Evolutionary conservation across 2,329 filamentous ascomycete species (phyloP), one percentile per base, ranked within the genome.

Genomic region (Trichophyton simii): DNA sequence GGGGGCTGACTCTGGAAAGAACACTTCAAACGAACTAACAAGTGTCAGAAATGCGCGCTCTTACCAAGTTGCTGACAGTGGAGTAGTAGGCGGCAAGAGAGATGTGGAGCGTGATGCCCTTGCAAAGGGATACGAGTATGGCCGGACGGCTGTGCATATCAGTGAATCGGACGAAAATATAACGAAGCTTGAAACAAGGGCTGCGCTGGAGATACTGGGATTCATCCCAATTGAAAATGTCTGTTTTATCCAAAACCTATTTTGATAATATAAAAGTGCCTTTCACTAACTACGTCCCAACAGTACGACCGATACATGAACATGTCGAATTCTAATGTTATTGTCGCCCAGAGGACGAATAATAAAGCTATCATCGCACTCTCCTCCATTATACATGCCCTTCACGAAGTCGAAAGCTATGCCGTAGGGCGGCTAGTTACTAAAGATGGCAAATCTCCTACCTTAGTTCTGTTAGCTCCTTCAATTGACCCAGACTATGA

Each of bases 61-160:
- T 1, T 99, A 97, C 74, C 87, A 87, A 68, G 82, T 97, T 63
- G 83, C 86, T 42, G 89, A 96, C 64, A 82, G 87, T 3, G 78
- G 82, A 44, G 85, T 85, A 0, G 85, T 87, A 0, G 90, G 89
- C 15, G 88, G 88, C 11, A 95, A 92, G 75, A 82, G 81, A 60
- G 89, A 96, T 60, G 85, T 99, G 28, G 84, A 88, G 31, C 84
- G 85, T 62, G 91, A 95, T 13, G 83, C 89, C 15, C 80, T 99
- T 42, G 89, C 89, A n/a, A 95, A 91, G 72, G 94, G 94, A 0
- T 99, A 92, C 69, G 86, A 90, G 69, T 99, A 99, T 71, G 94
- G 94, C 54, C 83, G 91, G 61, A 96, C 92, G 0, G 90, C 89
- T 1, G 92, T 99, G 1, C 86, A 88, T 66, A 96, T 99, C 66